Evolutionary conservation across 1,284 basidiomycete species (phyloP), one percentile per base, ranked within the genome.

Genomic region (Pterula multifida): DNA sequence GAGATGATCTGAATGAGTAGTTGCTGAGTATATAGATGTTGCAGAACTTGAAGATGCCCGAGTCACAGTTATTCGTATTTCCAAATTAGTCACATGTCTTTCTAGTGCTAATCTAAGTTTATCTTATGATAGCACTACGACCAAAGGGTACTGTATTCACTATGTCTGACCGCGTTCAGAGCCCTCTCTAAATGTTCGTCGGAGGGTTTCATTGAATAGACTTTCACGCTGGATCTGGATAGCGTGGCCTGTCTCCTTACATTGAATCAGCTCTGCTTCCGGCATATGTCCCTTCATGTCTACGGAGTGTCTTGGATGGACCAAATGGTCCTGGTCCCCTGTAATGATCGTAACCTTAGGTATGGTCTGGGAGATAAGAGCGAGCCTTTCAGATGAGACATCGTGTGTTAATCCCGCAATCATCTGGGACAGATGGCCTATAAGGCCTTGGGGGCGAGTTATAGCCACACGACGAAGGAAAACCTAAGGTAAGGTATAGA

Each of bases 351-450:
- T 55, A 2, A 90, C 73, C 55, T 77, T 76, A 9, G 76, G 72
- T 13, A 92, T 73, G 2, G 66, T 66, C 0, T 62, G 59, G 1
- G 81, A 75, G 45, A 93, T 79, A 28, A 58, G 58, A 3, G 63
- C 62, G 12, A 91, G 71, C 1, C 77, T 73, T 0, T 70, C 71
- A 0, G 74, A 66, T 2, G 71, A 63, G 49, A 92, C 79, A 50
- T 73, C 60, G 60, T 93, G 90, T 0, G 81, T 84, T 2, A 87
- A 53, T 0, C 65, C 85, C 0, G 90, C 87, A 3, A 66, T 70
- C 74, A 89, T 81, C 61, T 93, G 90, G 1, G 83, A 86, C 2
- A 92, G 53, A 17, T 77, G 68, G 0, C 89, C 90, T 12, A 76
- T 57, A 32, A 81, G 61, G 0, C 68, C 68, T 55, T 90, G 89